Base-by-base conservation (phyloP, 75 land plant genomes). In the Azolla pinnata region DNA sequence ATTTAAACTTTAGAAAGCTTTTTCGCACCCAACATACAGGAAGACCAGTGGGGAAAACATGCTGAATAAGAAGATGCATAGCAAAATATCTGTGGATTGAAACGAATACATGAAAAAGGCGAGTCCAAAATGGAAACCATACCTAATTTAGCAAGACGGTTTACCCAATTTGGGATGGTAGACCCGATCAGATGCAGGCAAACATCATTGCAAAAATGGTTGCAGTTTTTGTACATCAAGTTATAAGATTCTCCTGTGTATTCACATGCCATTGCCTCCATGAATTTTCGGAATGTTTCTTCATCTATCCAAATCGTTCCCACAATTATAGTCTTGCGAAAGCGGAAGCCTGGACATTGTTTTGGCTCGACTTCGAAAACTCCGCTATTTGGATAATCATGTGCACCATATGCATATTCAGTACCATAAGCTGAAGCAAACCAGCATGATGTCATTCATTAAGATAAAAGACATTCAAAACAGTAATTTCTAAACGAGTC, bases 361-460 rank as follows among this genome's bases (percentile, higher is more conserved):
- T 57, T 44, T 48, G 80, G 80, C 53, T 67, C 72, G 19, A 61
- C 80, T 59, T 78, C 77, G 46, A 78, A 78, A 16, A 78, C 62
- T 16, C 80, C 80, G 17, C 68, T 64, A 47, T 67, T 64, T 44
- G 77, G 61, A 30, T 59, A 48, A 32, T 78, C 80, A 57, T 78
- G 80, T 9, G 80, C 80, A 7, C 77, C 80, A 52, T 33, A 77
- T 24, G 76, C 70, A 57, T 78, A 78, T 68, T 78, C 80, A 61
- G 64, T 67, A 4, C 76, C 80, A 31, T 78, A 63, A 27, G 63
- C 80, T 78, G 79, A n/a, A 52, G 23, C n/a, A n/a, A n/a, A n/a
- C n/a, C n/a, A n/a, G n/a, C n/a, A n/a, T n/a, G n/a, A n/a, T n/a
- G n/a, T n/a, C n/a, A n/a, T n/a, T n/a, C n/a, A n/a, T n/a, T n/a